Evolutionary conservation across 352 stramenopile species (phyloP).

Genomic region (Globisporangium spinosum): DNA sequence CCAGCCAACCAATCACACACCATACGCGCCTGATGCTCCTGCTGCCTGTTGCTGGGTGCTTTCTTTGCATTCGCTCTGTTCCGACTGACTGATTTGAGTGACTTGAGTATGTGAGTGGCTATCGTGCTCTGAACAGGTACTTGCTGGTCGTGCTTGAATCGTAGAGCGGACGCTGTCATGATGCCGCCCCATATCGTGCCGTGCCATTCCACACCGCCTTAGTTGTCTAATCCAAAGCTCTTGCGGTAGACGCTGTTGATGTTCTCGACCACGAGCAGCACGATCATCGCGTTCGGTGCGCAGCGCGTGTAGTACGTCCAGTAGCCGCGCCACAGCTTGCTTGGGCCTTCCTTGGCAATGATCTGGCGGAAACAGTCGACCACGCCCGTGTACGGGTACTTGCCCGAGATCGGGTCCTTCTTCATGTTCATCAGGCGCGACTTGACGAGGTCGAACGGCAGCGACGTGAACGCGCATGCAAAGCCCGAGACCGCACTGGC

Average conservation of each 20-base stretch:
- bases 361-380: slow-evolving; percentile 95
- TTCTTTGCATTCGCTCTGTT: slow-evolving; percentile 4
- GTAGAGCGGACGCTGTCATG: neutral
- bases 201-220: neutral
- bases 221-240: slow-evolving; percentile 42
- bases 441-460: slow-evolving; percentile 99
- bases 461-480: slow-evolving; percentile 95
- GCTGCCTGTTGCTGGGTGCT: neutral
- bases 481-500: slow-evolving; percentile 95
- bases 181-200: neutral
- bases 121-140: neutral
- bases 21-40: neutral
- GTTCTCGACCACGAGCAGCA: slow-evolving; percentile 97
- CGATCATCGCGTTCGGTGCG: slow-evolving; percentile 99
- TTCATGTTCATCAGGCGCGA: slow-evolving; percentile 98
- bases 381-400: slow-evolving; percentile 94
- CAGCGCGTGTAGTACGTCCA: slow-evolving; percentile 98
- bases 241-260: slow-evolving; percentile 88
- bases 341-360: slow-evolving; percentile 91
- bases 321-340: slow-evolving; percentile 97
- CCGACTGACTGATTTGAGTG: neutral
- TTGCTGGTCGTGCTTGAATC: neutral
- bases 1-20: neutral
- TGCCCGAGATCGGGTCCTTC: slow-evolving; percentile 81
- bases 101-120: neutral